phyloP scores from a whole-genome alignment of 73 alveolate genomes.

The Blepharisma stoltei region DNA sequence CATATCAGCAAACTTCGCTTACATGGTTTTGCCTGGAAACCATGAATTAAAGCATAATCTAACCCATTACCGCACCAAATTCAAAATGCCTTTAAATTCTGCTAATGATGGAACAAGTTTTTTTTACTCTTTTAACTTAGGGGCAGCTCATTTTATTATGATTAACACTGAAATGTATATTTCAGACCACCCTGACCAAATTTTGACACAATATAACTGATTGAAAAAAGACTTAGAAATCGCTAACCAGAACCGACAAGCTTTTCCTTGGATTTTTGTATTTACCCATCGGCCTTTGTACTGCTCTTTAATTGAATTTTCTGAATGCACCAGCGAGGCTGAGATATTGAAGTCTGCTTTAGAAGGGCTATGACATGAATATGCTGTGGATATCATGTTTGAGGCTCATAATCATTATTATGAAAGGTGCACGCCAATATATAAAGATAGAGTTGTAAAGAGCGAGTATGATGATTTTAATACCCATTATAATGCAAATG shows the following conservation, averaged over 20 bases:
- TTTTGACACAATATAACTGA: slow-evolving; percentile 4
- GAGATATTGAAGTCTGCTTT: not conserved
- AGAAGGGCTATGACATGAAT: not conserved
- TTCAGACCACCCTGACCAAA: not conserved
- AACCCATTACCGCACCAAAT: not conserved
- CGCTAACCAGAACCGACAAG: not conserved
- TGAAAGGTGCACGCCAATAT: slow-evolving; percentile 14
- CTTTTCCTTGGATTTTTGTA: not conserved
- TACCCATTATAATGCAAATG: not conserved
- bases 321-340: not conserved
- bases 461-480: slow-evolving; percentile 2
- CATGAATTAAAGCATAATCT: not conserved
- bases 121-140: slow-evolving; percentile 25
- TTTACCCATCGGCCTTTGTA: slow-evolving; percentile 11
- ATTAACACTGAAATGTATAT: slow-evolving; percentile 9
- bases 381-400: not conserved
- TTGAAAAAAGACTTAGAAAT: not conserved
- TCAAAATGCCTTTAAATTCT: slow-evolving; percentile 24
- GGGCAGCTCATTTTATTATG: slow-evolving; percentile 26
- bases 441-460: not conserved
- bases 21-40: slow-evolving; percentile 26
- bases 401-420: slow-evolving; percentile 19
- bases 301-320: not conserved
- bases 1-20: slow-evolving; percentile 25
- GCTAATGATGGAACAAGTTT: not conserved